These are phyloP conservation scores for Actinomortierella wolfii DNA, from an alignment of 371 early-diverging fungal species.

Conservation along the genomic window DNA sequence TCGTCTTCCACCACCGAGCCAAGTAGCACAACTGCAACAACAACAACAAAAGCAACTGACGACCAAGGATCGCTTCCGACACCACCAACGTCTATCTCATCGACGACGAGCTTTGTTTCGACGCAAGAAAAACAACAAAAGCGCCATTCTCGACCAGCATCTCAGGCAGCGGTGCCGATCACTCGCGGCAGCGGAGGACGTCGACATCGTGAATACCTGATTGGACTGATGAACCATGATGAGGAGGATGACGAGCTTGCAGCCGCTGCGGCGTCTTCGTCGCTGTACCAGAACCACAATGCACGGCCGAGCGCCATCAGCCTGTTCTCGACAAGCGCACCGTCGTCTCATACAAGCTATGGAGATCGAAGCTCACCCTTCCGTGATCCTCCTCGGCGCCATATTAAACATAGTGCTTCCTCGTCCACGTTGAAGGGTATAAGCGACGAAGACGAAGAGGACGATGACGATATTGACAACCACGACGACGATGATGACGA, in stretches of 20 bases:
- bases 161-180: constrained; percentile 24
- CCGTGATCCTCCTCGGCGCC: too few species aligned
- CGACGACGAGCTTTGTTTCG: background rate
- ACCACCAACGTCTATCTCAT: constrained; percentile 22
- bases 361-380: background rate
- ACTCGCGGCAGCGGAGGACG: constrained; percentile 8
- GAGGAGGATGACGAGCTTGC: constrained; percentile 10
- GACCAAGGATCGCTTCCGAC: constrained; percentile 15
- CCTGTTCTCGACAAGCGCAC: constrained; percentile 39
- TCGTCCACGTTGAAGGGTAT: constrained; percentile 3
- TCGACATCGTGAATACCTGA: constrained; percentile 12
- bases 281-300: too few species aligned
- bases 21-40: background rate
- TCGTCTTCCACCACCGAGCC: too few species aligned
- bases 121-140: constrained; percentile 8
- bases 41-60: background rate
- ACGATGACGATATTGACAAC: constrained; percentile 1
- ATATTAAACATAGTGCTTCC: background rate
- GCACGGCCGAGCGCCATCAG: constrained; percentile 19
- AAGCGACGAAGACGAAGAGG: background rate
- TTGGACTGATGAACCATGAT: constrained; percentile 13
- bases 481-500: constrained; percentile 10
- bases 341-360: constrained; percentile 14
- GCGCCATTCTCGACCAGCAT: constrained; percentile 15
- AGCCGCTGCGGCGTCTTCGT: too few species aligned